Percentiles rank a stretch among this genome's conserved stretches.
Conservation (phyloP, 2,329 filamentous ascomycete genomes). For the Venturia oleaginea region DNA sequence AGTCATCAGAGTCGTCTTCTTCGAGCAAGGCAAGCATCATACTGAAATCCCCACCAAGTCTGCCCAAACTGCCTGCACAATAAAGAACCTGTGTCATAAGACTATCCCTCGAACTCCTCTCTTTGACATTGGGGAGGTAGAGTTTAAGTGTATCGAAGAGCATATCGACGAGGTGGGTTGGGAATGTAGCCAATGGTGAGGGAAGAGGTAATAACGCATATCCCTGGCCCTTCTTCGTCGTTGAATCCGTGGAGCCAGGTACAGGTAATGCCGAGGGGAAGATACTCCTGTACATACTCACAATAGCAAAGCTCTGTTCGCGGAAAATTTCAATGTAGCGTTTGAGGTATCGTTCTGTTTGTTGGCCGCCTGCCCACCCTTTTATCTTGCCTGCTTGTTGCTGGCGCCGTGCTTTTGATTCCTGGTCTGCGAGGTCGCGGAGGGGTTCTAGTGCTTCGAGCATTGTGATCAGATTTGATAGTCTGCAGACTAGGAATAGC, state of each 20-base stretch:
- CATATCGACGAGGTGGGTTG: conserved; percentile 72
- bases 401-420: conserved; percentile 31
- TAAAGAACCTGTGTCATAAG: conserved; percentile 88
- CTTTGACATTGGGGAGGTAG: conserved; percentile 75
- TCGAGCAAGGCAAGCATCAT: conserved; percentile 64
- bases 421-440: conserved; percentile 81
- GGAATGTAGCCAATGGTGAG: conserved; percentile 72
- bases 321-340: conserved; percentile 95
- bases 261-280: conserved; percentile 54
- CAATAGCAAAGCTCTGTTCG: conserved; percentile 91
- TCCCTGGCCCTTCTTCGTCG: conserved; percentile 18
- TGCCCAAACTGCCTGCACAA: conserved; percentile 81
- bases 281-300: conserved; percentile 89
- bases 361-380: conserved; percentile 61
- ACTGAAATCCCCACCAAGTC: conserved; percentile 87
- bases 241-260: conserved; percentile 22
- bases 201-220: conserved; percentile 49
- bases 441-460: conserved; percentile 78
- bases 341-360: conserved; percentile 90
- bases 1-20: conserved; percentile 36
- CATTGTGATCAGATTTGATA: conserved; percentile 69
- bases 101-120: conserved; percentile 73
- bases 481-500: conserved; percentile 77
- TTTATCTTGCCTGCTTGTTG: conserved; percentile 16
- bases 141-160: conserved; percentile 64